Conservation (phyloP, 805 yeast species). For the Spathaspora boniae region DNA sequence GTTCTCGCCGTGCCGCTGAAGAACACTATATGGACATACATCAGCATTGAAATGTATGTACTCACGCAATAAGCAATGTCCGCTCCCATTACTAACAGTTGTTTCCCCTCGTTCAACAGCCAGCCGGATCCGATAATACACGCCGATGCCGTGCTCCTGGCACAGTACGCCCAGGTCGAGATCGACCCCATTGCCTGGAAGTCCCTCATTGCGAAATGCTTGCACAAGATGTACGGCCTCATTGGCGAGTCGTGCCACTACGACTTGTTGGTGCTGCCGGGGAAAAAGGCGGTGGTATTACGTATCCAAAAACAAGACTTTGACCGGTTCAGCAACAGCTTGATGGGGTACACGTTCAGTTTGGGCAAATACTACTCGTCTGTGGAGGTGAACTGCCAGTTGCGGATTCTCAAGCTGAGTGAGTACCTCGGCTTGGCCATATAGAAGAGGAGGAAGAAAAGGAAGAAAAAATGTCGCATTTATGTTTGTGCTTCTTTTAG, state of each 20-base stretch:
- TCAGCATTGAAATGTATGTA: slow-evolving; percentile 5
- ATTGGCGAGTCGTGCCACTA: slow-evolving; percentile 31
- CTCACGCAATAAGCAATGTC: not conserved
- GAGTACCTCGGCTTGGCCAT: slow-evolving; percentile 20
- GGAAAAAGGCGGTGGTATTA: slow-evolving; percentile 16
- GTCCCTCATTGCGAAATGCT: slow-evolving; percentile 18
- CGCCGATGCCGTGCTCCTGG: slow-evolving; percentile 6
- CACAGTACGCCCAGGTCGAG: slow-evolving; percentile 11
- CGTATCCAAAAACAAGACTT: slow-evolving; percentile 28
- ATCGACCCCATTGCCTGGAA: slow-evolving; percentile 34
- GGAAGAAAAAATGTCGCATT: no score
- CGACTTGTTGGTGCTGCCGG: slow-evolving; percentile 20
- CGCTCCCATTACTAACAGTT: not conserved
- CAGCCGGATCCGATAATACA: slow-evolving; percentile 4
- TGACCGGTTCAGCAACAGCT: slow-evolving; percentile 27
- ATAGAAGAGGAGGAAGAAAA: no score
- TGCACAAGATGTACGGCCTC: slow-evolving; percentile 30
- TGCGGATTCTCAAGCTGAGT: slow-evolving; percentile 15
- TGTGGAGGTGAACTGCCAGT: slow-evolving; percentile 16
- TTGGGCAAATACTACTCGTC: slow-evolving; percentile 23
- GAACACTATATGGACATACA: no score
- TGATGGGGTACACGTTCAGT: slow-evolving; percentile 28
- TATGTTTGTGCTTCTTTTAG: no score
- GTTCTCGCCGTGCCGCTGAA: no score
- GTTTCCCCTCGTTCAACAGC: not conserved